Base-by-base conservation (phyloP, 2,329 filamentous ascomycete species). In the Beauveria pseudobassiana region DNA sequence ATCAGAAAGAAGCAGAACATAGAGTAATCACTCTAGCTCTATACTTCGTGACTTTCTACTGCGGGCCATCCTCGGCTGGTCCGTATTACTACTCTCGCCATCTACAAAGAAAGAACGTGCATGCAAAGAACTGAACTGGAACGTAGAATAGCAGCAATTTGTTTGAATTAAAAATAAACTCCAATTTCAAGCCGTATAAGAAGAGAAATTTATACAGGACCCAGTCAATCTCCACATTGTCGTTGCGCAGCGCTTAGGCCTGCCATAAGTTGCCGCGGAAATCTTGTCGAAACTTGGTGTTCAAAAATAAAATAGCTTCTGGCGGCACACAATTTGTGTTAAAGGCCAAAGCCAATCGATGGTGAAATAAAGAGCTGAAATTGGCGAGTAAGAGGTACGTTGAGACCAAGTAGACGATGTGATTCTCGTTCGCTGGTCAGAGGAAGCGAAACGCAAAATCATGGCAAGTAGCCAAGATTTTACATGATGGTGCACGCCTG, bases 401-500 rank as follows among this genome's bases (percentile, higher is more conserved):
- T n/a, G 49, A 48, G 38, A 28, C 18, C 40, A 12, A 20, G 57
- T 34, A 59, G 38, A 22, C 18, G 46, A 6, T 18, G 24, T 43
- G 34, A 34, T 26, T n/a, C 22, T 20, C 16, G 18, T 34, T 28
- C 12, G 50, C 20, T 20, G 14, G 55, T 22, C 55, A 22, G 42
- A 50, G 9, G 54, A 58, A 50, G 45, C 22, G 46, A 58, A 50
- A n/a, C 22, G 16, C 55, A 50, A 28, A 26, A n/a, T 6, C 16
- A 42, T 58, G 55, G 16, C 20, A 10, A 42, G 16, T 26, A 28
- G 14, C 18, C 34, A 40, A 43, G 16, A 28, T 8, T n/a, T 43
- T 34, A 57, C 61, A 50, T 56, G 45, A 63, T 26, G 34, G 22
- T 34, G n/a, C 48, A 48, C 8, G 34, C 45, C 24, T 62, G 59